These are phyloP conservation scores for Posidonia oceanica DNA, from an alignment of 116 monocot species.

Conservation along the genomic window DNA sequence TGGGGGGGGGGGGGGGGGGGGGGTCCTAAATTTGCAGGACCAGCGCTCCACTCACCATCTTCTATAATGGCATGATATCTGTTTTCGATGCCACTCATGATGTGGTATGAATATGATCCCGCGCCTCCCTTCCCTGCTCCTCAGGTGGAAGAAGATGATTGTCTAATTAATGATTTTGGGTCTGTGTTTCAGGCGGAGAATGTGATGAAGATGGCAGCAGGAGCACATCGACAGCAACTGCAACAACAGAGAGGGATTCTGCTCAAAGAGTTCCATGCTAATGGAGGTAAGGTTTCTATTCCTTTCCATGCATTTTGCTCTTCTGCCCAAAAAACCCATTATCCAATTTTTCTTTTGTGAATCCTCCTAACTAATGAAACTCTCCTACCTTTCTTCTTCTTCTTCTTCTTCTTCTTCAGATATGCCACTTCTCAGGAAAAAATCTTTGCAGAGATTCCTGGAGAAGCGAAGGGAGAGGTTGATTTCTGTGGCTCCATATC, in stretches of 20 bases:
- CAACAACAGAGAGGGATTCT: constrained; percentile 5
- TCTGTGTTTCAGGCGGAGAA: constrained; percentile 4
- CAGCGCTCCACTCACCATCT: constrained; percentile 1
- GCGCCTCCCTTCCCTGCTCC: not conserved
- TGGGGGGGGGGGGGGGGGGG: too few relatives aligned
- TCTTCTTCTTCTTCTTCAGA: not conserved
- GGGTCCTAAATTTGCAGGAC: not conserved
- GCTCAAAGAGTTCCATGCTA: not conserved
- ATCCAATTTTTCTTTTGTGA: not conserved
- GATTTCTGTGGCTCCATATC: not conserved
- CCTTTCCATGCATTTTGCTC: not conserved
- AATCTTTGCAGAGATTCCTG: constrained; percentile 13
- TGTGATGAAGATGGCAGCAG: constrained; percentile 7
- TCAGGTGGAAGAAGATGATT: not conserved
- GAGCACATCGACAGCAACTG: not conserved
- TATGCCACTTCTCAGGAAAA: constrained; percentile 11
- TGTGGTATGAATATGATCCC: not conserved
- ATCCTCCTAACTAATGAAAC: not conserved
- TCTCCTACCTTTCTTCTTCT: not conserved
- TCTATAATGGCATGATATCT: constrained; percentile 4
- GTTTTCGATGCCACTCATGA: constrained; percentile 1
- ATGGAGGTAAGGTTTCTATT: not conserved
- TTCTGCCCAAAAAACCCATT: not conserved
- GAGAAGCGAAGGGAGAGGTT: constrained; percentile 15
- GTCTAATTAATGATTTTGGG: not conserved